Base-by-base conservation (phyloP, 495 filamentous ascomycete species). In the Podospora australis region DNA sequence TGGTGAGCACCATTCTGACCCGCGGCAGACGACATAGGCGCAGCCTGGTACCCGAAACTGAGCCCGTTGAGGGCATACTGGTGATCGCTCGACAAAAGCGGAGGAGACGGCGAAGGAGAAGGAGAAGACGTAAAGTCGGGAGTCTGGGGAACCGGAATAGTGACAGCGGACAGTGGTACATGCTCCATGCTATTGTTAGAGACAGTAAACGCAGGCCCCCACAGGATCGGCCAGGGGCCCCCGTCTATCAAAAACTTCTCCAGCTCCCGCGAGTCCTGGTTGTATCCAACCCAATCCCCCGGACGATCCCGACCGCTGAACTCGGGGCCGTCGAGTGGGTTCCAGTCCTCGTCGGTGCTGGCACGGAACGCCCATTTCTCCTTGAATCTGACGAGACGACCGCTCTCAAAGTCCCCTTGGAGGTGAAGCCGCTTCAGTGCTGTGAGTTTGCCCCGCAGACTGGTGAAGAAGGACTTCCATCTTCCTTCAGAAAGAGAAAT, bases 371-470 rank as follows among this genome's bases (percentile, higher is more conserved):
- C 62, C 52, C 68, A 73, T 16, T 63, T 50, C 53, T 74, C 71
- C 43, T 70, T 57, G 6, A 65, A 59, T 13, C 59, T 59, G 0
- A 66, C 55, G 17, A 58, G 54, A 24, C 69, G 61, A 24, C 70
- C 69, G 23, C 65, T 69, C 38, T 70, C 67, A 22, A 69, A 66
- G 32, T 72, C 70, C 13, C 71, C 71, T 38, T 75, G 70, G 44
- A 75, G 54, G 26, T 72, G 69, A 29, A 75, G 55, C 7, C 67
- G 59, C 42, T 65, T 50, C 21, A 75, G 64, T 25, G 56, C 52
- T 2, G 60, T 56, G 39, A 72, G 50, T 39, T 58, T 64, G 2
- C 48, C 52, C n/a, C 59, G 62, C 8, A 75, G 62, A 6, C 65
- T 59, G 0, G 59, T 44, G 46, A 75, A 68, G 6, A 75, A 49